Evolutionary conservation across 2,329 filamentous ascomycete genomes (phyloP), one percentile per base, ranked within the genome.

Genomic region (Trichoderma hamatum): DNA sequence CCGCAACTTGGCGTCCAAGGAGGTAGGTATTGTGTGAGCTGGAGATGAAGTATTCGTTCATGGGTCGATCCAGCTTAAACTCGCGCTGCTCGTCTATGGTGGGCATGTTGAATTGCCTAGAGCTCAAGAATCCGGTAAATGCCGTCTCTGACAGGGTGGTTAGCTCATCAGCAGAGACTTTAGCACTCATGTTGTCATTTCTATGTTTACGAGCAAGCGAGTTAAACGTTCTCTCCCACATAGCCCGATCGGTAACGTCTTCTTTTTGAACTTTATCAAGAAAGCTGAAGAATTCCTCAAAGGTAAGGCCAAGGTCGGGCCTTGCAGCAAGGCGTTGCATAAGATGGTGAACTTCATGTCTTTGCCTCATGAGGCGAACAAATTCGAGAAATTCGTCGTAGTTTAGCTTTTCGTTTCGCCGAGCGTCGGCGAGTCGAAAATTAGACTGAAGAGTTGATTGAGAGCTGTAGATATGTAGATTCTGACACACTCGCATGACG

Each of bases 21-120:
- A 99, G 89, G 76, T 99, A 99, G 0, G 96, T 99, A 80, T 99
- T 99, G 84, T 99, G 96, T 1, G 96, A 98, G 82, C 94, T 97
- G 1, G 95, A 98, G 73, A 99, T 96, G 83, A 94, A 97, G 80
- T 99, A 99, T 77, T 98, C 95, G 77, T 97, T 97, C 78, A 98
- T 83, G 0, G 96, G 96, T 28, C 92, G 89, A 76, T 97, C 89
- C 67, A 97, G 88, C 6, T 83, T 83, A 67, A 89, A 88, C 32
- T 88, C 82, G 14, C 86, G 80, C n/a, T 88, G 86, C 70, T 86
- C 84, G 52, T 86, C 85, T 32, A 86, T 81, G 52, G 93, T 85
- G 2, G 92, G 85, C 2, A 88, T 84, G 75, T 96, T 97, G 16
- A n/a, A 43, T 73, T 89, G 86, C 55, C 87, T 86, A 0, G 93